Conservation (phyloP, 2,329 filamentous ascomycete genomes). For the Dothiorella sarmentorum region DNA sequence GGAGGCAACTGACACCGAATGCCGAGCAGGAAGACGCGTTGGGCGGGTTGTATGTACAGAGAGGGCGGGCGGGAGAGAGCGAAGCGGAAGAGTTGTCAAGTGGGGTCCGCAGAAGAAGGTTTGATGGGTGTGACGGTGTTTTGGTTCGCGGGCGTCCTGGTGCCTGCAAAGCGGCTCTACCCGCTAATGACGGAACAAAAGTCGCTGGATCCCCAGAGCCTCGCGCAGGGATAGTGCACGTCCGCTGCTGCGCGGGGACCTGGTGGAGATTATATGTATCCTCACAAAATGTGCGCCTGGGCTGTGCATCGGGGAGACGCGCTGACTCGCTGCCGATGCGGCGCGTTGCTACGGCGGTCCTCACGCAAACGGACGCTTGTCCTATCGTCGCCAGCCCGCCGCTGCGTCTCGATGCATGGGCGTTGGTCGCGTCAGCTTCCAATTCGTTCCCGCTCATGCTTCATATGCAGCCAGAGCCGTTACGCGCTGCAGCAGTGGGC, state of each 20-base stretch:
- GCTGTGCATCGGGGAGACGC: slow-evolving; percentile 1
- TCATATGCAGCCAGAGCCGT: background rate
- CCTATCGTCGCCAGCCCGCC: background rate
- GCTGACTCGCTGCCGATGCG: slow-evolving; percentile 3
- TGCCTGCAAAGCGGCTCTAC: slow-evolving; percentile 10
- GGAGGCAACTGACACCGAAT: background rate
- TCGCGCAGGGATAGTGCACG: slow-evolving; percentile 1
- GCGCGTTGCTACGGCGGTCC: background rate
- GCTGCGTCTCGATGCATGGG: slow-evolving; percentile 1
- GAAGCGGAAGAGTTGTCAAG: background rate
- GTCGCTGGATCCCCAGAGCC: background rate
- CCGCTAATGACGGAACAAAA: slow-evolving; percentile 1
- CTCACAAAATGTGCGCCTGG: slow-evolving; percentile 7
- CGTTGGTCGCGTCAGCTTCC: slow-evolving; percentile 12
- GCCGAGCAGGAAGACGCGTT: background rate
- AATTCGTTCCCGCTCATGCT: background rate
- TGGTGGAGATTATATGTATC: slow-evolving; percentile 5
- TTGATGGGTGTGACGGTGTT: slow-evolving; percentile 10
- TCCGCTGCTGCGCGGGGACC: background rate
- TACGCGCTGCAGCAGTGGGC: slow-evolving; percentile 1
- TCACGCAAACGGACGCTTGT: background rate
- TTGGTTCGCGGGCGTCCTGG: background rate
- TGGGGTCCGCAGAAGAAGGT: background rate
- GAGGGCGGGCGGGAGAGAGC: background rate
- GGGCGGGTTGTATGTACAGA: background rate